These are phyloP conservation scores for Oxytropis ochrocephala DNA, from an alignment of 306 rosid genomes.

Conservation along the genomic window DNA sequence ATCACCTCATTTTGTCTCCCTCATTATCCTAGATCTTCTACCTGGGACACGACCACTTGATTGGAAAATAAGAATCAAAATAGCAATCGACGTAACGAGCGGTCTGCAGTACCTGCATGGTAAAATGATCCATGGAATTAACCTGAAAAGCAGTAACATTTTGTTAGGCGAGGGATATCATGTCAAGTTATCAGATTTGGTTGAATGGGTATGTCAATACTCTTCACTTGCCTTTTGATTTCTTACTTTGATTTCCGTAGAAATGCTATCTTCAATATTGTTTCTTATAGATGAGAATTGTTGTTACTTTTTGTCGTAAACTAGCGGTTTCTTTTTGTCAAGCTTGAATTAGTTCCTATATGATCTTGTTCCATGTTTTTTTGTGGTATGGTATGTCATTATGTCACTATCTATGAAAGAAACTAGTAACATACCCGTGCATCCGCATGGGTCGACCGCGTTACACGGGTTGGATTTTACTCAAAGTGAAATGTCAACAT, in stretches of 20 bases:
- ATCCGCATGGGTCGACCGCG: too few species aligned
- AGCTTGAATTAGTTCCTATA: not conserved
- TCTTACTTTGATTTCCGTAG: too few species aligned
- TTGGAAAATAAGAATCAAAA: conserved; percentile 82
- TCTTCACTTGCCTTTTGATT: too few species aligned
- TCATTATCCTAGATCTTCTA: conserved; percentile 33
- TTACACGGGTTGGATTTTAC: too few species aligned
- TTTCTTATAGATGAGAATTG: too few species aligned
- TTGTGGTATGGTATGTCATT: too few species aligned
- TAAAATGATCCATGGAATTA: conserved; percentile 59
- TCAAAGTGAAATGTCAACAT: too few species aligned
- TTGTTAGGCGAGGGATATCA: conserved; percentile 71
- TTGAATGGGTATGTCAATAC: conserved; percentile 44
- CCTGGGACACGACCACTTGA: conserved; percentile 47
- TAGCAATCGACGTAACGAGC: conserved; percentile 71
- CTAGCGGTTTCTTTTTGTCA: too few species aligned
- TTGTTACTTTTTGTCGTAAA: not conserved
- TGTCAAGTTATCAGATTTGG: conserved; percentile 82
- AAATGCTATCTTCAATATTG: too few species aligned
- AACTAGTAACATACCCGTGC: too few species aligned
- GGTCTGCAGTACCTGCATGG: conserved; percentile 87
- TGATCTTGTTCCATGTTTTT: not conserved
- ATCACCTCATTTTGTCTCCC: not conserved
- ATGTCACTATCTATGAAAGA: too few species aligned
- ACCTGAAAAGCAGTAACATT: conserved; percentile 80